phyloP scores from a whole-genome alignment of 1,139 yeast genomes.

The Pichia norvegensis region DNA sequence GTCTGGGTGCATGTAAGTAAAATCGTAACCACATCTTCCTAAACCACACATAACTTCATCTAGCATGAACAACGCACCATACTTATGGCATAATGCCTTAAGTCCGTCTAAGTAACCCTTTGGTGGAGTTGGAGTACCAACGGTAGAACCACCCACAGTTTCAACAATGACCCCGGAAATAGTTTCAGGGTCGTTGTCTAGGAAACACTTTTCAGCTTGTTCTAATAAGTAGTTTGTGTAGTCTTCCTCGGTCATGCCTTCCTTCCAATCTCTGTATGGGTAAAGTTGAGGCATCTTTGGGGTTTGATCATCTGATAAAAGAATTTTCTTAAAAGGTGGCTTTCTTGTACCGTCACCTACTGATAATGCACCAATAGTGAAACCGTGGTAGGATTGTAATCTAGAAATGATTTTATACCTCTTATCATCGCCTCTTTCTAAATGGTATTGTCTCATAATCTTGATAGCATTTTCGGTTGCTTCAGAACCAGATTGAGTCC shows the following conservation, averaged over 20 bases:
- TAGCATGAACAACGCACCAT: constrained; percentile 48
- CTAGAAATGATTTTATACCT: constrained; percentile 46
- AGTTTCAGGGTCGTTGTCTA: constrained; percentile 45
- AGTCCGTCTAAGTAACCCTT: constrained; percentile 51
- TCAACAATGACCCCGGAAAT: constrained; percentile 48
- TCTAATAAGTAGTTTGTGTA: constrained; percentile 40
- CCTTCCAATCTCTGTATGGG: constrained; percentile 43
- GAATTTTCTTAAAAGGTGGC: constrained; percentile 35
- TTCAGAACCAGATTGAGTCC: constrained; percentile 57
- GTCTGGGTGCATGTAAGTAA: constrained; percentile 25
- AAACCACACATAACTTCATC: constrained; percentile 67
- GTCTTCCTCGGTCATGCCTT: constrained; percentile 43
- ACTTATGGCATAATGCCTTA: constrained; percentile 47
- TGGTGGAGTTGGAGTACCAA: constrained; percentile 50
- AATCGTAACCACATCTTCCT: constrained; percentile 41
- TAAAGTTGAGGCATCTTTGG: constrained; percentile 42
- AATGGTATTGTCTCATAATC: constrained; percentile 40
- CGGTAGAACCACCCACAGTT: constrained; percentile 51
- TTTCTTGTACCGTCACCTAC: constrained; percentile 38
- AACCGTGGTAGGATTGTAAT: constrained; percentile 51
- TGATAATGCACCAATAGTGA: constrained; percentile 48
- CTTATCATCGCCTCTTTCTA: constrained; percentile 42
- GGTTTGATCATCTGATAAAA: constrained; percentile 34
- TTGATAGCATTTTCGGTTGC: constrained; percentile 52
- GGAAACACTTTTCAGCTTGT: constrained; percentile 42